These are phyloP conservation scores for Kluyveromyces lactis DNA, from an alignment of 805 yeast genomes.

Conservation along the genomic window DNA sequence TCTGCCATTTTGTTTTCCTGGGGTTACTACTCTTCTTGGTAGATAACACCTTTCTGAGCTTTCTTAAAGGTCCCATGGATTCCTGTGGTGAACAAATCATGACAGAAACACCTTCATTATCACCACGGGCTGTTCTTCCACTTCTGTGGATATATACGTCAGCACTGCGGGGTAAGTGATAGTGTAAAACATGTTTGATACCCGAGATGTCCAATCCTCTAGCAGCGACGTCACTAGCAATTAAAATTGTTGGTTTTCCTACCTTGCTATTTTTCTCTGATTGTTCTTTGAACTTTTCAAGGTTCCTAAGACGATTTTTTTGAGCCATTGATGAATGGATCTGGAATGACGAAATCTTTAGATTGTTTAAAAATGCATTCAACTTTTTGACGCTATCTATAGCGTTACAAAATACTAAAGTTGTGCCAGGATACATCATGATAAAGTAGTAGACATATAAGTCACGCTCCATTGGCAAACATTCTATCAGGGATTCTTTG, in stretches of 20 bases:
- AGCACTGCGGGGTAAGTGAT: conserved; percentile 89
- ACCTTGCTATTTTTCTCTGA: conserved; percentile 32
- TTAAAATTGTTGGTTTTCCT: conserved; percentile 54
- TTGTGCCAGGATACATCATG: conserved; percentile 77
- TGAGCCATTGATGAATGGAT: conserved; percentile 94
- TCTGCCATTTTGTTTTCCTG: conserved; percentile 37
- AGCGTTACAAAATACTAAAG: conserved; percentile 89
- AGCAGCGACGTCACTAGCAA: conserved; percentile 97
- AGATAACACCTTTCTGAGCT: conserved; percentile 53
- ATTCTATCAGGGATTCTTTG: conserved; percentile 82
- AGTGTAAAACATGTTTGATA: conserved; percentile 91
- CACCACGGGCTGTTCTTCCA: conserved; percentile 98
- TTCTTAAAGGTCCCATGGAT: conserved; percentile 77
- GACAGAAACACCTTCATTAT: conserved; percentile 86
- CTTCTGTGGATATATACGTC: conserved; percentile 93
- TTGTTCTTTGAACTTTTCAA: conserved; percentile 68
- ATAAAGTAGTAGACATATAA: conserved; percentile 82
- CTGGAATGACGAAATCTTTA: conserved; percentile 61
- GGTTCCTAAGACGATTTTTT: conserved; percentile 77
- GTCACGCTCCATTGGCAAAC: conserved; percentile 86
- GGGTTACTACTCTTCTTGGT: conserved; percentile 17
- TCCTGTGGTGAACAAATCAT: conserved; percentile 92
- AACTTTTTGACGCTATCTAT: conserved; percentile 89
- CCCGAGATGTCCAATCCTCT: conserved; percentile 90
- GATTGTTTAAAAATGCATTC: conserved; percentile 62